phyloP scores from a whole-genome alignment of 2,329 filamentous ascomycete species.

The Thermothelomyces thermophilus region DNA sequence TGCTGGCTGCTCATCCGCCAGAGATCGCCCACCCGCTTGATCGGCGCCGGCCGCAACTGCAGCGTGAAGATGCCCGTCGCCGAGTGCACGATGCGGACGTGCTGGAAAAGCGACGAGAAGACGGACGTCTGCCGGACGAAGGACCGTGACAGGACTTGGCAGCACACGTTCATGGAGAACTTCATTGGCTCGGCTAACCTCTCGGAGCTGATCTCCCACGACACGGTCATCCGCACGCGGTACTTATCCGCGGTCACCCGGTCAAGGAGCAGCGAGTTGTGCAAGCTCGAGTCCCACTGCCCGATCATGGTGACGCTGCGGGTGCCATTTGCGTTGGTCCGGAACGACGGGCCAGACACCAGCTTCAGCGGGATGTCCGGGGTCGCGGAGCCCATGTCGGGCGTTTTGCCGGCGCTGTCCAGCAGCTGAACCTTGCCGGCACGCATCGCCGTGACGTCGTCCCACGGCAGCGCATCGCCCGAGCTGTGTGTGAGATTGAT shows the following conservation, averaged over 20 bases:
- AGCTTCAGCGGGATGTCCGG: slow-evolving; percentile 73
- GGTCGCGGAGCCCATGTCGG: slow-evolving; percentile 66
- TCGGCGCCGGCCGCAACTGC: slow-evolving; percentile 76
- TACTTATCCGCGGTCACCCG: slow-evolving; percentile 89
- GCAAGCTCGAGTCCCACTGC: slow-evolving; percentile 94
- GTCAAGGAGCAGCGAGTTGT: slow-evolving; percentile 88
- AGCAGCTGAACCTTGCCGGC: slow-evolving; percentile 78
- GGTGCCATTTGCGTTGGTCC: slow-evolving; percentile 83
- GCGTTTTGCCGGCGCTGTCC: slow-evolving; percentile 77
- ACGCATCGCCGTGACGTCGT: slow-evolving; percentile 68
- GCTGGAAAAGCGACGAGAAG: slow-evolving; percentile 81
- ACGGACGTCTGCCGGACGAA: slow-evolving; percentile 83
- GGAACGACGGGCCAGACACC: slow-evolving; percentile 69
- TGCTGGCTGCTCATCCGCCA: slow-evolving; percentile 95
- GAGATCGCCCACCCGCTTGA: slow-evolving; percentile 84
- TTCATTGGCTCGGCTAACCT: slow-evolving; percentile 83
- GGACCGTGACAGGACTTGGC: slow-evolving; percentile 76
- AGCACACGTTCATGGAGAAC: slow-evolving; percentile 72
- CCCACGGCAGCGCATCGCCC: slow-evolving; percentile 81
- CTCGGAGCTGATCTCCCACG: slow-evolving; percentile 78
- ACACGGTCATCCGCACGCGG: slow-evolving; percentile 77
- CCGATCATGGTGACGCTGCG: slow-evolving; percentile 78
- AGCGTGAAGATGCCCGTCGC: slow-evolving; percentile 82
- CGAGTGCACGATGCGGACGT: slow-evolving; percentile 77
- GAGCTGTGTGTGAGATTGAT: slow-evolving; percentile 89